Base-by-base conservation (phyloP, 495 filamentous ascomycete species). In the Cenococcum geophilum region DNA sequence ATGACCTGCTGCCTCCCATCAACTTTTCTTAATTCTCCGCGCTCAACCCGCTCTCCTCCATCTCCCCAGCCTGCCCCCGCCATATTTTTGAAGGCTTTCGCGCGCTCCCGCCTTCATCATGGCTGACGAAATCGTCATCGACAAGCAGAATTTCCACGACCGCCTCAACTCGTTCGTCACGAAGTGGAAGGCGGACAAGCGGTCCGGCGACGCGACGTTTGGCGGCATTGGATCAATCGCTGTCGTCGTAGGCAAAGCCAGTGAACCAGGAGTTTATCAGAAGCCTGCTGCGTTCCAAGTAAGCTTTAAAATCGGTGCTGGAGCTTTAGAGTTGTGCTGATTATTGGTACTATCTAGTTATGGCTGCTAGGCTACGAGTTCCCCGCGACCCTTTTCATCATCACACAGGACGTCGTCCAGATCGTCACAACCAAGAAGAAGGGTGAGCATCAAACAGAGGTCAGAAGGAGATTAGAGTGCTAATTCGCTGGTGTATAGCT, bases 281-380 rank as follows among this genome's bases (percentile, higher is more conserved):
- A 99, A 99, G 79, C 92, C 89, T 66, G 95, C 96, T 75, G 89
- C 93, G 35, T 86, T 96, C 75, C 91, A 97, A 76, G 91, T 96
- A 84, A 55, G 86, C 81, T 48, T 23, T 8, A 21, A 14, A 45
- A 45, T 16, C 18, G 40, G 11, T 45, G 4, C 40, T 2, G 12
- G 11, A 4, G 11, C 40, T 45, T 45, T 45, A 45, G 18, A 10
- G 40, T 45, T 43, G 12, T 63, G 55, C 68, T 76, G 55, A 73
- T 54, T 35, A 57, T 63, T 45, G 40, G 40, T 61, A 37, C 23
- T 56, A 4, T 63, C 43, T 76, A 98, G 91, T 96, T 97, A 76
- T 99, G 93, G 93, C 80, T 99, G 52, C 82, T 99, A 60, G 93
- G 93, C 64, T 99, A 97, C 79, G 93, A 99, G 71, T 99, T 99